Base-by-base conservation (phyloP, 2,329 filamentous ascomycete species). In the Cercospora sp. region DNA sequence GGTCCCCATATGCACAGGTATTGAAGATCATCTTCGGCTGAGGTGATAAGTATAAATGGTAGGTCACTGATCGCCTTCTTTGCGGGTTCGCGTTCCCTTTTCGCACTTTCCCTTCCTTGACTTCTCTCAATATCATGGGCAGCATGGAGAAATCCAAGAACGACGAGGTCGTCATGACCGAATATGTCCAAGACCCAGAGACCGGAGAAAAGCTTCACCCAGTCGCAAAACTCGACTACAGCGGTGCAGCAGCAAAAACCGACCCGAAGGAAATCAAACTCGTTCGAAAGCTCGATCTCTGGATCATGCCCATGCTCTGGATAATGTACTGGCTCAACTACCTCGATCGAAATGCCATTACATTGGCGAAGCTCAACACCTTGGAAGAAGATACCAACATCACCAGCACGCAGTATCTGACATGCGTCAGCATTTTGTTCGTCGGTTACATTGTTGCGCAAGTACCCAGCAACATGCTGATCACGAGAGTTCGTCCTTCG, bases 401-500 rank as follows among this genome's bases (percentile, higher is more conserved):
- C 61, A 65, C 65, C 16, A 39, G 60, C 26, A 67, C 66, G 18
- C 69, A 76, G 33, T 75, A 72, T 62, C 67, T 71, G 23, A 73
- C 74, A 2, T 72, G 67, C 12, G 68, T 75, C 30, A 69, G 65
- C 28, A 70, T 75, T 57, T 63, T 75, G 6, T 75, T 75, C 64
- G 73, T 70, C 3, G 73, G 73, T 1, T 75, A 75, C 73, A 72
- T 83, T 51, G 73, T 81, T 9, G 80, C 80, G 57, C 82, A 82
- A 60, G 77, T 76, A 48, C 71, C 73, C 4, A 78, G 79, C 58
- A 83, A 82, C 70, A 81, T 84, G 79, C 73, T 84, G 60, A 77
- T 84, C 67, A 81, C 80, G 6, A 79, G 80, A 26, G 79, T 82
- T n/a, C 68, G 63, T 16, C 81, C 81, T 1, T 79, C 78, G n/a